A percentile compares a stretch with the other conserved stretches of the same genome.
phyloP scores from a whole-genome alignment of 345 rosid genomes.

The Capsella bursapastoris region DNA sequence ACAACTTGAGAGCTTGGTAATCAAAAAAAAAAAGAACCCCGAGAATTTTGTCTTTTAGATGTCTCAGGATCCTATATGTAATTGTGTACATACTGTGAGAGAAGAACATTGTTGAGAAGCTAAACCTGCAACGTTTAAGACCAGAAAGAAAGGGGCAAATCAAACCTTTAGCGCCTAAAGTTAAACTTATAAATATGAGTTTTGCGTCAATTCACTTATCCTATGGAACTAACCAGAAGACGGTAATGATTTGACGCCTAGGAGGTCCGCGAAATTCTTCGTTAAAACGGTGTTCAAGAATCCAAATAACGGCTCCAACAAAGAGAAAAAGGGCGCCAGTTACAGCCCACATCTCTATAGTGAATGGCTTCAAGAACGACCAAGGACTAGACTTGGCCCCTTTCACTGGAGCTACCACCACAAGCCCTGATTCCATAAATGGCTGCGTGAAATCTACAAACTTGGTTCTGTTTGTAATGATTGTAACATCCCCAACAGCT shows the following conservation, averaged over 20 bases:
- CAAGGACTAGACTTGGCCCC: slow-evolving; percentile 76
- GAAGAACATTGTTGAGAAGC: slow-evolving; percentile 99
- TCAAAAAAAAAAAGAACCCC: too few relatives aligned
- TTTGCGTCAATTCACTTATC: neutral
- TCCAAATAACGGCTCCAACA: slow-evolving; percentile 95
- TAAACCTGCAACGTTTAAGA: slow-evolving; percentile 78
- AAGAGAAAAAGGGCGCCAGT: slow-evolving; percentile 79
- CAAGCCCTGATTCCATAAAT: slow-evolving; percentile 80
- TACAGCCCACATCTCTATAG: slow-evolving; percentile 84
- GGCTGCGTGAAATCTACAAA: slow-evolving; percentile 94
- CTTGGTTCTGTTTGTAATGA: slow-evolving; percentile 77
- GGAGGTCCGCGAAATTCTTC: slow-evolving; percentile 91
- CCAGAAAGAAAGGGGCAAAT: slow-evolving; percentile 17
- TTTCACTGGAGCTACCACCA: slow-evolving; percentile 82
- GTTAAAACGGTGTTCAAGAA: slow-evolving; percentile 91
- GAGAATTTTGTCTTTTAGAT: too few relatives aligned
- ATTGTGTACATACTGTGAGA: slow-evolving; percentile 75
- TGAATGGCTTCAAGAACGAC: slow-evolving; percentile 95
- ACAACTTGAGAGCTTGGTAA: slow-evolving; percentile 11
- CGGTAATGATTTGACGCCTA: slow-evolving; percentile 73
- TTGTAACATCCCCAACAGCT: slow-evolving; percentile 80
- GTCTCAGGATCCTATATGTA: too few relatives aligned
- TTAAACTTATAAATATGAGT: neutral
- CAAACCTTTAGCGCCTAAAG: slow-evolving; percentile 20
- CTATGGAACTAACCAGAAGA: slow-evolving; percentile 70